These are phyloP conservation scores for Sugiyamaella smithiae DNA, from an alignment of 805 yeast species.

Conservation along the genomic window DNA sequence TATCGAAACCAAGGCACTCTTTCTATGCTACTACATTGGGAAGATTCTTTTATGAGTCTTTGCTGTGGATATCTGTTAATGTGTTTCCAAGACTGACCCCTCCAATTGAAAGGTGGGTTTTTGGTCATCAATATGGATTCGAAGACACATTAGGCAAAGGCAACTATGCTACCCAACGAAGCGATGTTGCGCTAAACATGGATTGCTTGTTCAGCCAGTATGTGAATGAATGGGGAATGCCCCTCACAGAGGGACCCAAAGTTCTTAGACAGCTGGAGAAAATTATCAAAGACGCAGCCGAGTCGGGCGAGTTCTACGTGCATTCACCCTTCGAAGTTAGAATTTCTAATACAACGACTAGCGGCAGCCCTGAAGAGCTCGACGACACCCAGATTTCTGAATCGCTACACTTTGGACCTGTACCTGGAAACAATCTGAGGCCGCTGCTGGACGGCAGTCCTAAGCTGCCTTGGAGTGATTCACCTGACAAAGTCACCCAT, in stretches of 20 bases:
- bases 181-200: slow-evolving; percentile 89
- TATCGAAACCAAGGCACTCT: slow-evolving; percentile 62
- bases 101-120: slow-evolving; percentile 76
- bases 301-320: slow-evolving; percentile 64
- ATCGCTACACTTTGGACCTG: slow-evolving; percentile 53
- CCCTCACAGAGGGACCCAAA: slow-evolving; percentile 72
- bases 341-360: slow-evolving; percentile 69
- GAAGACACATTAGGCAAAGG: slow-evolving; percentile 64
- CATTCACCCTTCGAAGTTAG: slow-evolving; percentile 96
- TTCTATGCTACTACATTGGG: slow-evolving; percentile 87
- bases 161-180: slow-evolving; percentile 66
- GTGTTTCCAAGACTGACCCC: slow-evolving; percentile 78
- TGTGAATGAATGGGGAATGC: slow-evolving; percentile 97
- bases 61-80: slow-evolving; percentile 76
- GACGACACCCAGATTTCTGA: slow-evolving; percentile 3
- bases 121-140: slow-evolving; percentile 76
- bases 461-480: slow-evolving; percentile 45
- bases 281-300: slow-evolving; percentile 63
- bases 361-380: slow-evolving; percentile 20
- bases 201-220: slow-evolving; percentile 92
- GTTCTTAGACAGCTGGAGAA: slow-evolving; percentile 46
- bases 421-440: slow-evolving; percentile 77
- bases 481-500: slow-evolving; percentile 53
- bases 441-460: slow-evolving; percentile 86
- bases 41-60: slow-evolving; percentile 71